A percentile compares a stretch with the other conserved stretches of the same genome.
Conservation (phyloP, 2,329 filamentous ascomycete species). For the Xylaria sp. region DNA sequence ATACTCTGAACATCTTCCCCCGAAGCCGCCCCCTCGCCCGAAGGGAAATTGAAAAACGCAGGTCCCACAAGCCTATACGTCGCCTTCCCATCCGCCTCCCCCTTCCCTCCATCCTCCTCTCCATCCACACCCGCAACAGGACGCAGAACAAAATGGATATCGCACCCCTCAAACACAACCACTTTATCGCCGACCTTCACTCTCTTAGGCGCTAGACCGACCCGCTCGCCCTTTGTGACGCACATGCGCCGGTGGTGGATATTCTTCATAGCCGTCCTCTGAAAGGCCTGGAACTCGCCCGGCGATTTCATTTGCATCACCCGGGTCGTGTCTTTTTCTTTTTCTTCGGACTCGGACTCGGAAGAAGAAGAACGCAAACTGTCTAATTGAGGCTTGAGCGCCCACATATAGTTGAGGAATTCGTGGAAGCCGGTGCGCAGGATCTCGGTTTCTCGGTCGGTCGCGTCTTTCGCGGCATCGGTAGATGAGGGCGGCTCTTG, state of each 20-base stretch:
- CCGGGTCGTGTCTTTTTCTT: background rate
- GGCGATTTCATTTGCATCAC: constrained; percentile 6
- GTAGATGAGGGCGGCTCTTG: background rate
- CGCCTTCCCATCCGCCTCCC: background rate
- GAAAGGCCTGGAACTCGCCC: constrained; percentile 23
- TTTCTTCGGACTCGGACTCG: background rate
- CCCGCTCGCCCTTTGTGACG: constrained; percentile 9
- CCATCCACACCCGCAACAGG: background rate
- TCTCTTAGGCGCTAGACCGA: constrained; percentile 22
- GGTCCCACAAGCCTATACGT: constrained; percentile 28
- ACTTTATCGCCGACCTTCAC: constrained; percentile 13
- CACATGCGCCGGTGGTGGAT: constrained; percentile 19
- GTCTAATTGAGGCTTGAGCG: background rate
- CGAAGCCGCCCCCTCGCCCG: background rate
- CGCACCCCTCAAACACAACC: constrained; percentile 22
- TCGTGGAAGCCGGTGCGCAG: constrained; percentile 26
- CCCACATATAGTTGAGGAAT: constrained; percentile 17
- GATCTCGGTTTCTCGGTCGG: background rate
- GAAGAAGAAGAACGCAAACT: background rate
- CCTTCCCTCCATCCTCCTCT: background rate
- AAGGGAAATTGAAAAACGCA: constrained; percentile 19
- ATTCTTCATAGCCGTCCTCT: constrained; percentile 8
- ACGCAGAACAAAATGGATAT: constrained; percentile 29
- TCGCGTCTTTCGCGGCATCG: background rate
- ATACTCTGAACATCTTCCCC: background rate